A percentile compares a stretch with the other conserved stretches of the same genome.
These are phyloP conservation scores for Waltergamsia citrina DNA, from an alignment of 2,329 filamentous ascomycete species.

Conservation along the genomic window DNA sequence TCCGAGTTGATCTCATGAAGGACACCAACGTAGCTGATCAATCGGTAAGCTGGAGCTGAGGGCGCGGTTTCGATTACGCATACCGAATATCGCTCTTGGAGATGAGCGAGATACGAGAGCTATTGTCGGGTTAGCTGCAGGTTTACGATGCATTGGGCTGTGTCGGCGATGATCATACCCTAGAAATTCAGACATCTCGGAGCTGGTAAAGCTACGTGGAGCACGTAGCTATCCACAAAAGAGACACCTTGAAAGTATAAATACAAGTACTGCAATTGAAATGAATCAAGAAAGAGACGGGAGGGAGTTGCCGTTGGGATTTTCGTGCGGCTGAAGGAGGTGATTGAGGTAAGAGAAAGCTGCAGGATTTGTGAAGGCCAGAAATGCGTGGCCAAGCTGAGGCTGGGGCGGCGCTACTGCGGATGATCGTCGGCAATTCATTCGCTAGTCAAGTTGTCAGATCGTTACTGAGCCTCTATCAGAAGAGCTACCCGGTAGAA, in stretches of 20 bases:
- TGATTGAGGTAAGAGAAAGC: conserved; percentile 4
- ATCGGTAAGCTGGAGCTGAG: conserved; percentile 20
- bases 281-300: conserved; percentile 2
- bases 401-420: conserved; percentile 5
- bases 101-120: conserved; percentile 91
- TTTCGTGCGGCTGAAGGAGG: conserved; percentile 2
- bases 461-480: background rate
- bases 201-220: conserved; percentile 25
- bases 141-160: conserved; percentile 39
- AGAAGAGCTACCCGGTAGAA: background rate
- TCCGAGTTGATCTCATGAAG: conserved; percentile 98
- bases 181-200: conserved; percentile 50
- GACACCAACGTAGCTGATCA: conserved; percentile 77
- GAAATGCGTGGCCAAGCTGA: background rate
- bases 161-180: conserved; percentile 29
- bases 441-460: background rate
- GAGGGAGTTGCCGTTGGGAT: conserved; percentile 5
- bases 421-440: conserved; percentile 5
- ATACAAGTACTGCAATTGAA: conserved; percentile 1
- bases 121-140: conserved; percentile 32
- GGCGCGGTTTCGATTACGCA: conserved; percentile 1
- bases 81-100: conserved; percentile 97
- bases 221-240: conserved; percentile 25
- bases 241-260: conserved; percentile 9
- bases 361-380: conserved; percentile 2